Percentiles rank a stretch among this genome's conserved stretches.
Evolutionary conservation across 2,329 filamentous ascomycete species (phyloP).

Genomic region (Drechslerella coelobrocha): DNA sequence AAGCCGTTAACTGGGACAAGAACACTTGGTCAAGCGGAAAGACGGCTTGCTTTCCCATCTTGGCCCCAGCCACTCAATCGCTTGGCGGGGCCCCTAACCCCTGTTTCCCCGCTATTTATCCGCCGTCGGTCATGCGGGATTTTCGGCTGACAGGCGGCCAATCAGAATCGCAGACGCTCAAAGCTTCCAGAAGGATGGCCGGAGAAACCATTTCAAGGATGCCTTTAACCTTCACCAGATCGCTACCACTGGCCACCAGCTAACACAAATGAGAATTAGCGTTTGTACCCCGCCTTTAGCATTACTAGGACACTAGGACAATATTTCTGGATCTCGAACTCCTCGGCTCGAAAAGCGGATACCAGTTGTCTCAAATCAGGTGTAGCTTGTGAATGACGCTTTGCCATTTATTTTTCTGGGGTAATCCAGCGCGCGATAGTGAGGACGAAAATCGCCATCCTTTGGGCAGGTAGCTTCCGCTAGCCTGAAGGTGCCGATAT

Average conservation of each 20-base stretch:
- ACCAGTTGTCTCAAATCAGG: conserved; percentile 12
- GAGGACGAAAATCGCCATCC: not conserved
- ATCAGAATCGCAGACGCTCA: conserved; percentile 17
- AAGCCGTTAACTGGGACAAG: conserved; percentile 18
- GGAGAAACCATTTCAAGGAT: conserved; percentile 37
- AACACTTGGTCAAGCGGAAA: conserved; percentile 47
- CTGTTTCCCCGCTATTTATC: conserved; percentile 50
- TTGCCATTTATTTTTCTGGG: conserved; percentile 25
- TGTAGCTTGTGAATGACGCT: conserved; percentile 17
- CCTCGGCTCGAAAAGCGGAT: conserved; percentile 18
- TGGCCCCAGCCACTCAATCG: conserved; percentile 20
- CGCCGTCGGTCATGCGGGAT: conserved; percentile 50
- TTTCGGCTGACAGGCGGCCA: conserved; percentile 48
- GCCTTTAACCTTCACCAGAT: not conserved
- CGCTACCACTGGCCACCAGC: not conserved
- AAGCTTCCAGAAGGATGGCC: conserved; percentile 48
- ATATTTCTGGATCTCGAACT: conserved; percentile 8
- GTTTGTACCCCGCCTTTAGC: conserved; percentile 37
- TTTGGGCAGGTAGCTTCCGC: conserved; percentile 5
- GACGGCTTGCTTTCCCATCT: conserved; percentile 43
- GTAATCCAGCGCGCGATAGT: not conserved
- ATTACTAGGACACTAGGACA: not conserved
- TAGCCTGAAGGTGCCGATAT: not conserved
- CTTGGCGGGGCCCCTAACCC: conserved; percentile 27
- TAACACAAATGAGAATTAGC: conserved; percentile 21